phyloP scores from a whole-genome alignment of 2,329 filamentous ascomycete genomes.

The Nemania bipapillata region DNA sequence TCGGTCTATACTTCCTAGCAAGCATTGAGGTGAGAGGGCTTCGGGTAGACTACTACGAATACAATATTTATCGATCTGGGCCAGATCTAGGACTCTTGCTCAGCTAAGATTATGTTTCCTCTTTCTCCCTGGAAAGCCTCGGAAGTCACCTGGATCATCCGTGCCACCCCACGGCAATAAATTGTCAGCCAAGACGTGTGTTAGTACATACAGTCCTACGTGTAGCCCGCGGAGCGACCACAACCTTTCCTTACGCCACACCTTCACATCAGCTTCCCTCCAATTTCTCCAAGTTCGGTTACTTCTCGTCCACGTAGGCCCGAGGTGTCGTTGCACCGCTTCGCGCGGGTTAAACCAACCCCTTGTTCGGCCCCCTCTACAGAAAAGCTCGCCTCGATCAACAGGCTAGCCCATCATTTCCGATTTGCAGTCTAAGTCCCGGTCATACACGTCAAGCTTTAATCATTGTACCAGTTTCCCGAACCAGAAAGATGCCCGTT shows the following conservation, averaged over 20 bases:
- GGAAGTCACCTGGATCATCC: constrained; percentile 33
- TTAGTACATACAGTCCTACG: constrained; percentile 35
- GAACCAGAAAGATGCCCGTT: constrained; percentile 56
- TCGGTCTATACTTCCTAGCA: constrained; percentile 15
- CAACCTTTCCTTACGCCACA: constrained; percentile 34
- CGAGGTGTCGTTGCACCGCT: constrained; percentile 36
- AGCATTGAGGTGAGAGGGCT: constrained; percentile 3
- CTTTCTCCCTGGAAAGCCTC: constrained; percentile 24
- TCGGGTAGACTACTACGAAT: constrained; percentile 8
- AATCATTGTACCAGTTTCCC: constrained; percentile 46
- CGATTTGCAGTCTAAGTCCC: constrained; percentile 42
- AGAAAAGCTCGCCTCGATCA: constrained; percentile 42
- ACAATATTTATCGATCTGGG: constrained; percentile 20
- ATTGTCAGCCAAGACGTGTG: constrained; percentile 36
- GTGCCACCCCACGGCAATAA: constrained; percentile 33
- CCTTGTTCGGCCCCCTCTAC: constrained; percentile 41
- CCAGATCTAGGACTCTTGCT: constrained; percentile 37
- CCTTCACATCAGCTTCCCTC: constrained; percentile 34
- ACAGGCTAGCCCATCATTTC: constrained; percentile 43
- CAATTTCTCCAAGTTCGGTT: constrained; percentile 27
- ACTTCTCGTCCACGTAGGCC: constrained; percentile 30
- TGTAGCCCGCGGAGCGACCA: constrained; percentile 30
- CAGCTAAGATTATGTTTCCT: constrained; percentile 37
- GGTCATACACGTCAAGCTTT: constrained; percentile 42
- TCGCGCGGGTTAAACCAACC: constrained; percentile 39